phyloP scores from a whole-genome alignment of 345 rosid genomes.

The Citrus sp. region DNA sequence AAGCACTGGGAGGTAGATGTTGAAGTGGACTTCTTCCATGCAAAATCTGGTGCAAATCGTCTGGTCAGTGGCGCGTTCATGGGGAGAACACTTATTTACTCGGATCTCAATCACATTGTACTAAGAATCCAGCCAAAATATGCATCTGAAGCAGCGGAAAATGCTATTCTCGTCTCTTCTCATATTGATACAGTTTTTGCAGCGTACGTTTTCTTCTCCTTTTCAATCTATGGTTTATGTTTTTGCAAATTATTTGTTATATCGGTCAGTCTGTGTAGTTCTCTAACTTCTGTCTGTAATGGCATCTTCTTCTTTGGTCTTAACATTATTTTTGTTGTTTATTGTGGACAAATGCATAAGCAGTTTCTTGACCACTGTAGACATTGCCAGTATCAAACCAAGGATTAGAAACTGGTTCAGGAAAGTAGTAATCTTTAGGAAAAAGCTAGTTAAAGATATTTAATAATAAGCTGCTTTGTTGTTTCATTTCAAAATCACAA shows the following conservation, averaged over 20 bases:
- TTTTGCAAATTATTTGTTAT: background rate
- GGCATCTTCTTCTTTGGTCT: background rate
- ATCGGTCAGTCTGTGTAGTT: background rate
- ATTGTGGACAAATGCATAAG: background rate
- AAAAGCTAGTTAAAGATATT: background rate
- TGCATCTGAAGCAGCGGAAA: conserved; percentile 66
- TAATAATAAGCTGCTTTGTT: background rate
- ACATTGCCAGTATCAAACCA: background rate
- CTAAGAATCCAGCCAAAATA: conserved; percentile 76
- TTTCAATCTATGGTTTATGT: background rate
- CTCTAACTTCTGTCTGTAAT: background rate
- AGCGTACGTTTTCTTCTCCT: conserved; percentile 51
- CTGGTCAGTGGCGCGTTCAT: conserved; percentile 59
- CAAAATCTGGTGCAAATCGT: conserved; percentile 61
- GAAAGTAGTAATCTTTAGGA: background rate
- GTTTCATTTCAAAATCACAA: background rate
- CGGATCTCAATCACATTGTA: conserved; percentile 70
- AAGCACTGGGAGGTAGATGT: conserved; percentile 90
- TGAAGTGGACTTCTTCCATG: conserved; percentile 70
- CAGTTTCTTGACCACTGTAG: background rate
- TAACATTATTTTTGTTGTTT: background rate
- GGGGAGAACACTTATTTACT: conserved; percentile 83
- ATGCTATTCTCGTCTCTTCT: conserved; percentile 84
- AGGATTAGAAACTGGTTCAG: background rate
- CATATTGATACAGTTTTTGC: conserved; percentile 94